Percentiles rank a stretch among this genome's conserved stretches.
Evolutionary conservation across 2,329 filamentous ascomycete genomes (phyloP).

Genomic region (Stachybotrys elegans): DNA sequence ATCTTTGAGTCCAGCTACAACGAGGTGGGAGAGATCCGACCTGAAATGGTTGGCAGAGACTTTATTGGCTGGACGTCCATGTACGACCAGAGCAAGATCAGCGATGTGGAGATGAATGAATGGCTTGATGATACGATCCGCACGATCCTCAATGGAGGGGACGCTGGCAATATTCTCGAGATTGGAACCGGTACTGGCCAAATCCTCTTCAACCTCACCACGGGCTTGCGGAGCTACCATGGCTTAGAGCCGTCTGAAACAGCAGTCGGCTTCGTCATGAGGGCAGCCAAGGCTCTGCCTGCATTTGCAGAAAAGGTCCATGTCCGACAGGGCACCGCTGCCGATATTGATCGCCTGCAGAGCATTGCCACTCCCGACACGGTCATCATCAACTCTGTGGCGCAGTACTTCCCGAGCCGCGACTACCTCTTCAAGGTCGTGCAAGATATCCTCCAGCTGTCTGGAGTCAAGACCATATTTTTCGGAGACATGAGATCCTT

Average conservation of each 20-base stretch:
- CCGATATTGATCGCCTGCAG: neutral
- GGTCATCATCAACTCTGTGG: slow-evolving; percentile 7
- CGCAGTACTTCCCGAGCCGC: slow-evolving; percentile 5
- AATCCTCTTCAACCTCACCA: slow-evolving; percentile 1
- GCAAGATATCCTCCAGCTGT: slow-evolving; percentile 1
- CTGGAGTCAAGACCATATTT: slow-evolving; percentile 6
- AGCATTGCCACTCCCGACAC: neutral
- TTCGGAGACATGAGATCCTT: slow-evolving; percentile 17
- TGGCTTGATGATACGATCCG: slow-evolving; percentile 14
- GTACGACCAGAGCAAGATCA: slow-evolving; percentile 11
- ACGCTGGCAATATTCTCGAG: slow-evolving; percentile 8
- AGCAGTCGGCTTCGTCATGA: neutral
- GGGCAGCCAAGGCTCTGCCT: neutral
- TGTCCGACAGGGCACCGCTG: neutral
- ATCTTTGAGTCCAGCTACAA: slow-evolving; percentile 6
- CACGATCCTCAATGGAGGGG: slow-evolving; percentile 1
- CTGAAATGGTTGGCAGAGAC: slow-evolving; percentile 4
- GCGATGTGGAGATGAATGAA: slow-evolving; percentile 12
- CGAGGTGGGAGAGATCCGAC: slow-evolving; percentile 2
- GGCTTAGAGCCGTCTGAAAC: neutral
- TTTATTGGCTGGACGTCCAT: slow-evolving; percentile 13
- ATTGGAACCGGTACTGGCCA: slow-evolving; percentile 13
- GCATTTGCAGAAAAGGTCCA: neutral
- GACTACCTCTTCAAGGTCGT: slow-evolving; percentile 6
- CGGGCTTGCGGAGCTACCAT: neutral